Evolutionary conservation across 768 basidiomycete species (phyloP).

Genomic region (Hirschioporus abietinus): DNA sequence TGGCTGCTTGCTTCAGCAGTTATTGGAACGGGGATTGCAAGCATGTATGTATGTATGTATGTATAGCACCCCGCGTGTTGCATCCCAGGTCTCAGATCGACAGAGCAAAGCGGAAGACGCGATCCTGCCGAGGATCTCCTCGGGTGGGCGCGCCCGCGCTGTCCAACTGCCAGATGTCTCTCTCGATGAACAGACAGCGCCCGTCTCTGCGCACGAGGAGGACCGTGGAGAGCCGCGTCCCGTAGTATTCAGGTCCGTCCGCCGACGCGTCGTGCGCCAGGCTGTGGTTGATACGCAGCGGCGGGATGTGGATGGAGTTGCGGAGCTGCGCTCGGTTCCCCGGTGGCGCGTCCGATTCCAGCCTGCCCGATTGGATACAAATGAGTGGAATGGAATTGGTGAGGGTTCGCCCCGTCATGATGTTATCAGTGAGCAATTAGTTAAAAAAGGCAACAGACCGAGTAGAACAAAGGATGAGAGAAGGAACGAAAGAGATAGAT

Average conservation of each 20-base stretch:
- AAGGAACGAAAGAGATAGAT: constrained; percentile 14
- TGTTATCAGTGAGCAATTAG: constrained; percentile 21
- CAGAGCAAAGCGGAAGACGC: constrained; percentile 46
- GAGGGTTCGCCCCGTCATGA: no score
- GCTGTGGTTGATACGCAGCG: constrained; percentile 30
- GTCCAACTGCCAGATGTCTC: constrained; percentile 57
- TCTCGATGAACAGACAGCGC: constrained; percentile 60
- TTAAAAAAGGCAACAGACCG: constrained; percentile 12
- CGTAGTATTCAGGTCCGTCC: constrained; percentile 36
- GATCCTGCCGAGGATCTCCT: constrained; percentile 38
- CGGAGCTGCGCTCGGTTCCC: constrained; percentile 47
- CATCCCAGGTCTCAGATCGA: not conserved
- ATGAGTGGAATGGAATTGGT: constrained; percentile 38
- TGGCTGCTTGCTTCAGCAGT: not conserved
- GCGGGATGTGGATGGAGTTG: constrained; percentile 58
- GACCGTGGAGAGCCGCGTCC: constrained; percentile 70
- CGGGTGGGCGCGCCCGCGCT: constrained; percentile 33
- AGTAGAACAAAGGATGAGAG: constrained; percentile 14
- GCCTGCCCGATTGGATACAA: not conserved
- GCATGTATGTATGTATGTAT: not conserved
- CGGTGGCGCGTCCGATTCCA: constrained; percentile 24
- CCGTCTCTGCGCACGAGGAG: constrained; percentile 59
- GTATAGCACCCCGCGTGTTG: not conserved
- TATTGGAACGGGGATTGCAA: not conserved
- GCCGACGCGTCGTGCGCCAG: not conserved